These are phyloP conservation scores for Colletotrichum lupini DNA, from an alignment of 2,329 filamentous ascomycete species.

Conservation along the genomic window DNA sequence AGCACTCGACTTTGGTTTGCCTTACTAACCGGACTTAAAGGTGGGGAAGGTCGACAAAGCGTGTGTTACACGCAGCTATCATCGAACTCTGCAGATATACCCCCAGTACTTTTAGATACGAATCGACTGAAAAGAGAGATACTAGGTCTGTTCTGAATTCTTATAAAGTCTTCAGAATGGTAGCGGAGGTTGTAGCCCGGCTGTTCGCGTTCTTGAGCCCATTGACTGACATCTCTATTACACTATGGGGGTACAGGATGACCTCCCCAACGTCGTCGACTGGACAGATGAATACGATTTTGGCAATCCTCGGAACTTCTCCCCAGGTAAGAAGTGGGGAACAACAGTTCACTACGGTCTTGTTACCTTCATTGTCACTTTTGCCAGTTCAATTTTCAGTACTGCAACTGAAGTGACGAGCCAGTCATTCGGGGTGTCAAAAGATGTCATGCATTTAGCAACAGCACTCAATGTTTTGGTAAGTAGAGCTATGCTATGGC, in stretches of 20 bases:
- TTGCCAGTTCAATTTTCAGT: background rate
- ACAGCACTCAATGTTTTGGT: background rate
- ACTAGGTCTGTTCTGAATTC: accelerated
- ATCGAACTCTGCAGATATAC: background rate
- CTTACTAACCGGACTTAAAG: background rate
- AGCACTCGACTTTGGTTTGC: background rate
- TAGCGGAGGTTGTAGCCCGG: no score
- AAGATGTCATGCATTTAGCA: background rate
- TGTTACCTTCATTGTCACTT: background rate
- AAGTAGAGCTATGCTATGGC: background rate
- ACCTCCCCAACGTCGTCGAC: background rate
- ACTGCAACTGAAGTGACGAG: background rate
- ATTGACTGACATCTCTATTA: background rate
- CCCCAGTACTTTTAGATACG: background rate
- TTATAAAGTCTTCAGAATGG: background rate
- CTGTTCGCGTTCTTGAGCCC: background rate
- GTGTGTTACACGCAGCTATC: no score
- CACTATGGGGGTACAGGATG: background rate
- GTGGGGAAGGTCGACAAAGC: background rate
- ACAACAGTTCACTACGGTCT: background rate
- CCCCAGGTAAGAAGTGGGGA: background rate
- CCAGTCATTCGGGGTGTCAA: background rate
- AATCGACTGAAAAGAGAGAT: background rate
- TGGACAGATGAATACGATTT: background rate
- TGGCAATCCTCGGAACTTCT: background rate